These are phyloP conservation scores for Huiozyma naganishii DNA, from an alignment of 805 yeast species.

Conservation along the genomic window DNA sequence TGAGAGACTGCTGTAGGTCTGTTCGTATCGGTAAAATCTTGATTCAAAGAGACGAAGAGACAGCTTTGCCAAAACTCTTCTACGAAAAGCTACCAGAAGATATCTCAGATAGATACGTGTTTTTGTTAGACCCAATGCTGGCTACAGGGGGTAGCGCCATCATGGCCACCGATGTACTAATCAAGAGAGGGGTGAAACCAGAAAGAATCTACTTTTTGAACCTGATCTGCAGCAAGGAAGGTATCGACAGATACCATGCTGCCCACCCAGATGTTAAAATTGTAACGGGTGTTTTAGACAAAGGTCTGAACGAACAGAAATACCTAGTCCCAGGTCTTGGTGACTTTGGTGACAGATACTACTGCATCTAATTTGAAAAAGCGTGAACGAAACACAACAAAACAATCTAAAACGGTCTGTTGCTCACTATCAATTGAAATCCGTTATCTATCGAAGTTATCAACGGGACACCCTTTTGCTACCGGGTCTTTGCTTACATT, in stretches of 20 bases:
- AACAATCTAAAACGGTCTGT: too few species aligned
- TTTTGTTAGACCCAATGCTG: slow-evolving; percentile 90
- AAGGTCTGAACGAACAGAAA: slow-evolving; percentile 71
- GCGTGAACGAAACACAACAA: too few species aligned
- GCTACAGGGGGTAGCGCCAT: slow-evolving; percentile 98
- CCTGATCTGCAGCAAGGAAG: slow-evolving; percentile 91
- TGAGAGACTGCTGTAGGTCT: slow-evolving; percentile 92
- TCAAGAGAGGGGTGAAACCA: slow-evolving; percentile 75
- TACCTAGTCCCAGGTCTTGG: slow-evolving; percentile 92
- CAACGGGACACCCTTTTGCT: too few species aligned
- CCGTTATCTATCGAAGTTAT: too few species aligned
- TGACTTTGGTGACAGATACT: slow-evolving; percentile 96
- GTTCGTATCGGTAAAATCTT: slow-evolving; percentile 94
- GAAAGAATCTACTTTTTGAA: slow-evolving; percentile 85
- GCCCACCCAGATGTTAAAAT: slow-evolving; percentile 77
- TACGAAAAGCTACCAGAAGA: slow-evolving; percentile 93
- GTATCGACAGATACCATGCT: slow-evolving; percentile 65
- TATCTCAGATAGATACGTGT: slow-evolving; percentile 77
- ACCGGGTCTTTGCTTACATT: too few species aligned
- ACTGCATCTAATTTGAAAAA: slow-evolving; percentile 49
- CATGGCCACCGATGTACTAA: slow-evolving; percentile 89
- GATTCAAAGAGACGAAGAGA: slow-evolving; percentile 97
- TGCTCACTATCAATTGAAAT: too few species aligned
- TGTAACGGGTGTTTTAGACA: slow-evolving; percentile 90
- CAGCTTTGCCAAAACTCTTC: slow-evolving; percentile 83